phyloP scores from a whole-genome alignment of 805 yeast species.

The Yarrowia sp. region DNA sequence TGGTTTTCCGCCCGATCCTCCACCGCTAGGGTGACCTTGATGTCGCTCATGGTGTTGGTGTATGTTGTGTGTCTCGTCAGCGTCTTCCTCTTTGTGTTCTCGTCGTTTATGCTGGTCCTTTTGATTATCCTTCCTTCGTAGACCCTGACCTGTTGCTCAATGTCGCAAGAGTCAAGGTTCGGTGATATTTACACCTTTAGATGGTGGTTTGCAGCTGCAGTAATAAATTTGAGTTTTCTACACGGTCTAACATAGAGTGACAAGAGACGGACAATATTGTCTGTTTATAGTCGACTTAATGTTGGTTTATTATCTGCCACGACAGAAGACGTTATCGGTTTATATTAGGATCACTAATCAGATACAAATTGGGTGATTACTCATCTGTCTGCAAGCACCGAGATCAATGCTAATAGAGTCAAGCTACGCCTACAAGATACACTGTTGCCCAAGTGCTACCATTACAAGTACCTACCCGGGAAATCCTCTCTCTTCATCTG shows the following conservation, averaged over 20 bases:
- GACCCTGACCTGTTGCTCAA: not conserved
- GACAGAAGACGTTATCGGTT: too few relatives aligned
- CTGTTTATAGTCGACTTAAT: not conserved
- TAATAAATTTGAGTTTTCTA: constrained; percentile 1
- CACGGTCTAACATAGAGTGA: not conserved
- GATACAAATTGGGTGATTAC: too few relatives aligned
- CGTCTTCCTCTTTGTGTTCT: not conserved
- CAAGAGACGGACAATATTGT: not conserved
- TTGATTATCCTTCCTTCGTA: not conserved
- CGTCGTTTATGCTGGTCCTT: not conserved
- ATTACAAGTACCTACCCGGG: too few relatives aligned
- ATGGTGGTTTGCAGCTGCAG: constrained; percentile 23
- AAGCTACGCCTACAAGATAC: too few relatives aligned
- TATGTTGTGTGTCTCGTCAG: too few relatives aligned
- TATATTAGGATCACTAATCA: too few relatives aligned
- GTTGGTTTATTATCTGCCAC: too few relatives aligned
- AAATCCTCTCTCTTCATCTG: too few relatives aligned
- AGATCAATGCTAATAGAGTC: too few relatives aligned
- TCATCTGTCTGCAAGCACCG: too few relatives aligned
- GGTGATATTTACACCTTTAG: constrained; percentile 18
- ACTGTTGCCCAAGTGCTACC: too few relatives aligned
- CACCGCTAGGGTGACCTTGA: constrained; percentile 36
- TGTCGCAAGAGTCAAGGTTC: constrained; percentile 7
- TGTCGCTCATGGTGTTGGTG: constrained; percentile 21
- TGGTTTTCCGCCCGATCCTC: constrained; percentile 38